A percentile compares a stretch with the other conserved stretches of the same genome.
phyloP scores from a whole-genome alignment of 2,329 filamentous ascomycete genomes.

The Alternaria triticina region DNA sequence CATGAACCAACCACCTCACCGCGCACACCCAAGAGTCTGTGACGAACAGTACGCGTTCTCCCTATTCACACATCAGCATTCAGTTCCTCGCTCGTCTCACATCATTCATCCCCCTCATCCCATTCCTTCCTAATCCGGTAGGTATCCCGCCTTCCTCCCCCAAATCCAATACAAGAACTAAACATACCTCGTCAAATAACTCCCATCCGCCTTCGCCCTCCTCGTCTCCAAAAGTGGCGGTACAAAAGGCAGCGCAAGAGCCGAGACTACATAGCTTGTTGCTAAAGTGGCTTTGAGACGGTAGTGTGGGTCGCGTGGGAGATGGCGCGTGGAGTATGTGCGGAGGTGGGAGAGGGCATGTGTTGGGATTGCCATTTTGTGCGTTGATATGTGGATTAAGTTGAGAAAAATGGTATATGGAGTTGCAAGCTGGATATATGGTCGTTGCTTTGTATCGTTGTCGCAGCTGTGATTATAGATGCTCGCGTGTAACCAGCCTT shows the following conservation, averaged over 20 bases:
- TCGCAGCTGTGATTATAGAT: not conserved
- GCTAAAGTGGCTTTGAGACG: conserved; percentile 45
- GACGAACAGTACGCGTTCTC: conserved; percentile 37
- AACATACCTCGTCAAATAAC: conserved; percentile 47
- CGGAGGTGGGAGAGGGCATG: conserved; percentile 41
- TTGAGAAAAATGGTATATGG: no score
- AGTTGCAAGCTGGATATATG: no score
- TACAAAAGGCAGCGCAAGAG: conserved; percentile 50
- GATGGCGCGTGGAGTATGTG: conserved; percentile 43
- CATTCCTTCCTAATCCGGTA: not conserved
- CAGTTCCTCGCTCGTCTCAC: not conserved
- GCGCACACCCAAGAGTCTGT: conserved; percentile 35
- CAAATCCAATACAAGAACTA: no score
- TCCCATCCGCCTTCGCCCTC: conserved; percentile 46
- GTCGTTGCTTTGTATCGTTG: not conserved
- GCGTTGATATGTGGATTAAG: no score
- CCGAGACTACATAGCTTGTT: conserved; percentile 47
- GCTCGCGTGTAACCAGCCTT: not conserved
- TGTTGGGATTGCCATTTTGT: conserved; percentile 40
- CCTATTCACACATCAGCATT: conserved; percentile 16
- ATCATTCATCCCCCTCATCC: not conserved
- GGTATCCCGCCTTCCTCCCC: not conserved
- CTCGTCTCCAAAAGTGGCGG: conserved; percentile 48
- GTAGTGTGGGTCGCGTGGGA: conserved; percentile 45
- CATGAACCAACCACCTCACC: conserved; percentile 6